Base-by-base conservation (phyloP, 2,329 filamentous ascomycete genomes). In the Capronia epimyces region DNA sequence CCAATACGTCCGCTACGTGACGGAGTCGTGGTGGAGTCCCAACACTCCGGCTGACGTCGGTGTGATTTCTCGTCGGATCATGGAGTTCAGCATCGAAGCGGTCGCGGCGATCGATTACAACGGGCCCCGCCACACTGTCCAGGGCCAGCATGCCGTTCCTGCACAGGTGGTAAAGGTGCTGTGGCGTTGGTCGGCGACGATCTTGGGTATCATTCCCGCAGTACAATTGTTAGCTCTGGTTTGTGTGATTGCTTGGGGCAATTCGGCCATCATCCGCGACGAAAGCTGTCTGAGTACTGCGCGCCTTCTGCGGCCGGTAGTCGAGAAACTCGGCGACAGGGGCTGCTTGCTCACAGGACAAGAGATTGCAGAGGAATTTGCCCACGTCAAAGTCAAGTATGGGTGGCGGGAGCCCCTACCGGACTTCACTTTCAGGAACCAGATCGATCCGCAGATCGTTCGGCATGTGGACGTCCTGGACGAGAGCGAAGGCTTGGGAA, bases 131-230 rank as follows among this genome's bases (percentile, higher is more conserved):
- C 46, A 15, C n/a, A 56, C 95, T 75, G 64, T 91, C 95, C 41
- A 86, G 87, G 13, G 87, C 74, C 22, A 90, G 96, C 2, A 89
- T 86, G 86, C 90, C 94, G 32, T 80, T 77, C 4, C 89, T 86
- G 13, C 71, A 74, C 68, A 97, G 90, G 63, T 95, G 95, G 55
- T 90, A 82, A 59, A 96, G 95, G 69, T 98, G 95, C 67, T 57
- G 20, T 62, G 60, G 60, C 43, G 39, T 16, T 62, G 56, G 49
- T 47, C 60, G 1, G 52, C 47, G 12, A 22, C 58, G 9, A 48
- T 62, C 22, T 36, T 62, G 20, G 52, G 37, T 20, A 42, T 61
- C 3, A 53, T 61, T 1, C 60, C 60, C 9, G 34, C 46, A 3
- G 21, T 60, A 3, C 60, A 62, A 18, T 37, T 61, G 6, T 7